Evolutionary conservation across 345 rosid genomes (phyloP).

Genomic region (Reutealis trisperma): DNA sequence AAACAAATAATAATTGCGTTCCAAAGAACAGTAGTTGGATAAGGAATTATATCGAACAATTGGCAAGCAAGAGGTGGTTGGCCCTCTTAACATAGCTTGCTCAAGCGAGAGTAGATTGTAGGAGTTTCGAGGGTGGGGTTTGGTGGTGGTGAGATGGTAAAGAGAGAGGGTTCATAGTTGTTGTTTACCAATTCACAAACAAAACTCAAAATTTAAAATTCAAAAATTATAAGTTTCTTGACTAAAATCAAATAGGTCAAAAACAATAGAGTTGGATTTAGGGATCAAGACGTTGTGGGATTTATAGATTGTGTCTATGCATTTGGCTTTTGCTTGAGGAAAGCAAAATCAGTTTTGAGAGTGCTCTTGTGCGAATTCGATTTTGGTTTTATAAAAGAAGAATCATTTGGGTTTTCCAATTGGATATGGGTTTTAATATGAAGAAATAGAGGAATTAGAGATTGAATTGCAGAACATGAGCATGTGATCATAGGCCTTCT

Average conservation of each 20-base stretch:
- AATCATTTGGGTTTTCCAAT: background rate
- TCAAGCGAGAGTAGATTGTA: constrained; percentile 76
- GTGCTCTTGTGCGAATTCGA: background rate
- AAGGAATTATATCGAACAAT: constrained; percentile 76
- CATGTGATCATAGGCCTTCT: constrained; percentile 45
- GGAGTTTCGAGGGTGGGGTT: constrained; percentile 52
- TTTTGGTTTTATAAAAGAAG: background rate
- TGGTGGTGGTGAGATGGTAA: constrained; percentile 37
- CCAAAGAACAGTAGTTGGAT: constrained; percentile 73
- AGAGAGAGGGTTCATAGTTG: constrained; percentile 22
- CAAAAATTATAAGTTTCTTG: too few species aligned
- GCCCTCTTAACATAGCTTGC: constrained; percentile 73
- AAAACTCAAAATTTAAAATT: too few species aligned
- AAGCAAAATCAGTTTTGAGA: constrained; percentile 37
- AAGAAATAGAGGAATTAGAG: constrained; percentile 18
- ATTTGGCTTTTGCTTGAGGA: constrained; percentile 46
- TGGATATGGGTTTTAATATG: background rate
- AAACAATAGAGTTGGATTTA: background rate
- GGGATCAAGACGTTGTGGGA: constrained; percentile 15
- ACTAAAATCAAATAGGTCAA: too few species aligned
- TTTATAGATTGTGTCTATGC: background rate
- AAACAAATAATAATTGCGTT: constrained; percentile 86
- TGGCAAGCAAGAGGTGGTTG: constrained; percentile 78
- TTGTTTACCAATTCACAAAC: too few species aligned
- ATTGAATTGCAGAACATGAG: constrained; percentile 35